Evolutionary conservation across 352 stramenopile species (phyloP).

Genomic region (Phytophthora crassamura): DNA sequence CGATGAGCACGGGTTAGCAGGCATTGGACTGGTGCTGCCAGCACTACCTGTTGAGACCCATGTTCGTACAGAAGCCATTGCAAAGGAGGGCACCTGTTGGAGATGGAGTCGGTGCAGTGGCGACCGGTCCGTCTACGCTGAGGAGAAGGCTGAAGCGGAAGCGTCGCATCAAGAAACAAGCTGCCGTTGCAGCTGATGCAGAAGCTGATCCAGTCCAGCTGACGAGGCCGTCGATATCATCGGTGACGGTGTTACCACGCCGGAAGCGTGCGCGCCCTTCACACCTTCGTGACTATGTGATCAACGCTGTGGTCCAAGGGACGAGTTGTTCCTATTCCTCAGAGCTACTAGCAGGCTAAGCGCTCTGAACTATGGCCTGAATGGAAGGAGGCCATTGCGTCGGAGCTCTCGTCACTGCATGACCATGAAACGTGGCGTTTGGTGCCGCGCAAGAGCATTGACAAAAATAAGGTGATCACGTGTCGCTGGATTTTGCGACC

Average conservation of each 20-base stretch:
- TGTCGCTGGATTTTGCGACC: conserved; percentile 18
- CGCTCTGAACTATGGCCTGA: background rate
- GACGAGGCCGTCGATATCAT: no score
- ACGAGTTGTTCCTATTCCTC: no score
- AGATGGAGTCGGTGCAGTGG: no score
- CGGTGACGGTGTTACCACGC: conserved; percentile 9
- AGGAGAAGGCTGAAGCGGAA: no score
- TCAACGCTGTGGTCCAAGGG: conserved; percentile 1
- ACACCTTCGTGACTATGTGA: conserved; percentile 5
- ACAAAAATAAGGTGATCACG: conserved; percentile 14
- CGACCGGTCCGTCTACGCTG: no score
- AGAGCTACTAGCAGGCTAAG: no score
- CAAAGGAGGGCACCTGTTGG: no score
- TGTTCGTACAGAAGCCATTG: no score
- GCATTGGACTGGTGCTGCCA: no score
- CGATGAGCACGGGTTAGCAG: no score
- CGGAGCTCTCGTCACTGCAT: background rate
- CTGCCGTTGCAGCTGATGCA: background rate
- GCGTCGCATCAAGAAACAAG: background rate
- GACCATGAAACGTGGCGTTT: conserved; percentile 9
- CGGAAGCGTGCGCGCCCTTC: conserved; percentile 9
- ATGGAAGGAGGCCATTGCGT: conserved; percentile 3
- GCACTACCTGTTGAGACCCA: no score
- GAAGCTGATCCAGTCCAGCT: no score
- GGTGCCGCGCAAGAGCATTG: background rate